These are phyloP conservation scores for Mycena haematopus DNA, from an alignment of 768 basidiomycete genomes.

Conservation along the genomic window DNA sequence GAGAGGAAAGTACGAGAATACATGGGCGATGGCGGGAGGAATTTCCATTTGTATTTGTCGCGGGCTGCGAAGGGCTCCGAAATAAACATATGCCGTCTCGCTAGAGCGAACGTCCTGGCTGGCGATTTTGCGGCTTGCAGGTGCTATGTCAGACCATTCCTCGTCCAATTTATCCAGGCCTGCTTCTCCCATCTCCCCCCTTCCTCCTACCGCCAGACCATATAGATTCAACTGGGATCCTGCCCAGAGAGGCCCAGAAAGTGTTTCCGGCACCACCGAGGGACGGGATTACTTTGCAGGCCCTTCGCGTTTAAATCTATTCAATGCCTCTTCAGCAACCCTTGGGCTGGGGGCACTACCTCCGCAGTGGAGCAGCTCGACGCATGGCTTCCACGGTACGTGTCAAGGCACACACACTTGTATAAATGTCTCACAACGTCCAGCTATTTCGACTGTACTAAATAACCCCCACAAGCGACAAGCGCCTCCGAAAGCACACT, in stretches of 20 bases:
- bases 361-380: slow-evolving; percentile 78
- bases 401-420: slow-evolving; percentile 16
- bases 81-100: slow-evolving; percentile 8
- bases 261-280: slow-evolving; percentile 75
- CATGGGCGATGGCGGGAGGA: slow-evolving; percentile 49
- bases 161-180: slow-evolving; percentile 65
- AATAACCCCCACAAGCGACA: slow-evolving; percentile 88
- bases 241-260: slow-evolving; percentile 68
- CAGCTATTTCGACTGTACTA: slow-evolving; percentile 93
- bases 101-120: slow-evolving; percentile 4
- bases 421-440: slow-evolving; percentile 3
- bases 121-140: slow-evolving; percentile 8
- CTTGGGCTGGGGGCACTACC: slow-evolving; percentile 59
- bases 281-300: slow-evolving; percentile 71
- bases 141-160: slow-evolving; percentile 47
- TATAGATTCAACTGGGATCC: slow-evolving; percentile 84
- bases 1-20: slow-evolving; percentile 67
- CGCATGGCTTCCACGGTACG: slow-evolving; percentile 89
- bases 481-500: slow-evolving; percentile 88
- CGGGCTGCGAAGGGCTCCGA: slow-evolving; percentile 3
- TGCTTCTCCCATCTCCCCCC: slow-evolving; percentile 56
- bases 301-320: slow-evolving; percentile 53
- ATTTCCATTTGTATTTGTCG: slow-evolving; percentile 25
- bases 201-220: slow-evolving; percentile 56
- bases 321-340: slow-evolving; percentile 56